Evolutionary conservation across 495 filamentous ascomycete genomes (phyloP), one percentile per base, ranked within the genome.

Genomic region (Podospora pseudopauciseta): DNA sequence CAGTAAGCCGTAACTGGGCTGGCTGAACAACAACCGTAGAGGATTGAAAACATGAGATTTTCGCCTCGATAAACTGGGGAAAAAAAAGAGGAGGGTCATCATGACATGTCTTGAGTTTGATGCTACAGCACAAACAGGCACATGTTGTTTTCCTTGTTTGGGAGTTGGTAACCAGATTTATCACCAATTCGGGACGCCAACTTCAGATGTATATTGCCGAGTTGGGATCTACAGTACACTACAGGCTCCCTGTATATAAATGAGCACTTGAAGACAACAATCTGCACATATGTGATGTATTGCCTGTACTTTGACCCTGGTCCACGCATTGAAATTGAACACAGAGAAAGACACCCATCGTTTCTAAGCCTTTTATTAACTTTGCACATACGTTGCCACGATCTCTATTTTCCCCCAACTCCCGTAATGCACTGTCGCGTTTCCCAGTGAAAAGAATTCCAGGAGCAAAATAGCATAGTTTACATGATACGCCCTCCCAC

Each of bases 181-280:
- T 49, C 39, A 16, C 39, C 39, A 49, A 49, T 18, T 49, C 7
- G 39, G 39, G 7, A 58, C 55, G n/a, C 55, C 55, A 58, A 58
- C 55, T 20, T 58, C 55, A 20, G n/a, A 26, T 58, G 55, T 58
- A 58, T 58, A 58, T 58, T 58, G 19, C 55, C 55, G n/a, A 58
- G 55, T 58, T 58, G 55, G 55, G 23, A 58, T 58, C 23, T 19
- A 58, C 55, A 58, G 55, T 58, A 58, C 55, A 58, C 55, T 58
- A 58, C 55, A 26, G 55, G 55, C 55, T 58, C 23, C 55, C 55
- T 58, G 55, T 58, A 58, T 26, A 58, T 58, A 58, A 20, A 58
- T 20, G n/a, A 58, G 18, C 54, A 20, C 16, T 58, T 58, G n/a
- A 58, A 19, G 23, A 58, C n/a, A 19, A 56, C 2, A 6, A 11